Evolutionary conservation across 2,329 filamentous ascomycete genomes (phyloP).

Genomic region (Pezicula rhizophila): DNA sequence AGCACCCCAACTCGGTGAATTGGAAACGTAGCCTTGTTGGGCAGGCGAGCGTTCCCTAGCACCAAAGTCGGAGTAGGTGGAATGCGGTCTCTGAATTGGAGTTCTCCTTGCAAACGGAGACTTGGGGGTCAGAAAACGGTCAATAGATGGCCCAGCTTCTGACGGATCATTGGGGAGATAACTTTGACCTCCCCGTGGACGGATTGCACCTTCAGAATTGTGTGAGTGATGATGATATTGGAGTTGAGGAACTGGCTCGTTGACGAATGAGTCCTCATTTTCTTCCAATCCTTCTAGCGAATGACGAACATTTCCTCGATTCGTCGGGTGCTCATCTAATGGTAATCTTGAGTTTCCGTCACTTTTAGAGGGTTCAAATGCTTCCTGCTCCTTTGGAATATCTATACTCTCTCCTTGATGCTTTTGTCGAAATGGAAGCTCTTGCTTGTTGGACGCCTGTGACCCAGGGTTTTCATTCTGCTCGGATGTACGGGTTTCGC

Average conservation of each 20-base stretch:
- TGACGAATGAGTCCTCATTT: conserved; percentile 10
- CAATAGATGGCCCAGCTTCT: conserved; percentile 45
- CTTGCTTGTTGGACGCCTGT: conserved; percentile 12
- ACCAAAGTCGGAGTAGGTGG: conserved; percentile 69
- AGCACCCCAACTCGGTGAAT: conserved; percentile 21
- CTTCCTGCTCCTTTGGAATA: conserved; percentile 6
- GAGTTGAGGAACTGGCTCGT: conserved; percentile 43
- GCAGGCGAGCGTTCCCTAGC: conserved; percentile 55
- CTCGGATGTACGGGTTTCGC: conserved; percentile 10
- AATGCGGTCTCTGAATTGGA: conserved; percentile 63
- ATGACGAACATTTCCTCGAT: conserved; percentile 2
- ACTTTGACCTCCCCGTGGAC: conserved; percentile 6
- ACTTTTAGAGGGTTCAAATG: conserved; percentile 22
- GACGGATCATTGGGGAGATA: conserved; percentile 17
- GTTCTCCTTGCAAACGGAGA: conserved; percentile 47
- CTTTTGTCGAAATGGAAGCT: conserved; percentile 2
- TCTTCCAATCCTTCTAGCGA: conserved; percentile 15
- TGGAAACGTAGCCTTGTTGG: conserved; percentile 16
- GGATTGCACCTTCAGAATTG: conserved; percentile 33
- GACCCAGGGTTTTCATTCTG: conserved; percentile 5
- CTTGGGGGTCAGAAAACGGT: conserved; percentile 57
- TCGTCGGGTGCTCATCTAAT: conserved; percentile 14
- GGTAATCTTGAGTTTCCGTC: conserved; percentile 15
- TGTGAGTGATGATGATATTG: conserved; percentile 53
- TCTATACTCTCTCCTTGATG: conserved; percentile 1